These are phyloP conservation scores for Penicillium longicatenatum DNA, from an alignment of 495 filamentous ascomycete species.

Conservation along the genomic window DNA sequence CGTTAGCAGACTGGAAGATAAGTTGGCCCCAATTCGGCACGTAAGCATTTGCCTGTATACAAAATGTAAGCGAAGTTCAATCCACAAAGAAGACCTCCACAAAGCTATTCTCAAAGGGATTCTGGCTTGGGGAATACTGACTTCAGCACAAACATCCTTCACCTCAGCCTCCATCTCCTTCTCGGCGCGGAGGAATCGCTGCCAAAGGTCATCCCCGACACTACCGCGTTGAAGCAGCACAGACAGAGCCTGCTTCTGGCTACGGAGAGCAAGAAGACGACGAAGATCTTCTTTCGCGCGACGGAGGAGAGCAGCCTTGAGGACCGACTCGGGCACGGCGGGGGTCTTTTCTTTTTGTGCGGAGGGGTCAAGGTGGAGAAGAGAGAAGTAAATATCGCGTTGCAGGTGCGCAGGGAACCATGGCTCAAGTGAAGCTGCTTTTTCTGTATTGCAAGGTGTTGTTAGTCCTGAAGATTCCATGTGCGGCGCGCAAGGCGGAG, in stretches of 20 bases:
- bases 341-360: constrained; percentile 60
- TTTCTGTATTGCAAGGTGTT: constrained; percentile 45
- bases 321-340: constrained; percentile 78
- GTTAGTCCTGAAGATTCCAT: neutral
- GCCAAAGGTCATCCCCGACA: constrained; percentile 96
- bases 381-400: constrained; percentile 90
- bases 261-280: constrained; percentile 81
- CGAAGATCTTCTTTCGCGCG: constrained; percentile 90
- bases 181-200: constrained; percentile 86
- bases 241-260: constrained; percentile 80
- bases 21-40: constrained; percentile 82
- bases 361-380: constrained; percentile 82
- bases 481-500: neutral
- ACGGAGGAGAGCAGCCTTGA: constrained; percentile 88
- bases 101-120: no score
- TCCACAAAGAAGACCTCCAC: no score
- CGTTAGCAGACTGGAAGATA: constrained; percentile 93
- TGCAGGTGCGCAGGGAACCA: constrained; percentile 92
- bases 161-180: constrained; percentile 98
- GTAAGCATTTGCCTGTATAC: constrained; percentile 78
- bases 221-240: constrained; percentile 83
- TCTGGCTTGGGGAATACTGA: no score
- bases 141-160: constrained; percentile 90
- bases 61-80: constrained; percentile 9
- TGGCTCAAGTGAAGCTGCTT: constrained; percentile 77